Conservation (phyloP, 768 basidiomycete genomes). For the Phaffia australis region DNA sequence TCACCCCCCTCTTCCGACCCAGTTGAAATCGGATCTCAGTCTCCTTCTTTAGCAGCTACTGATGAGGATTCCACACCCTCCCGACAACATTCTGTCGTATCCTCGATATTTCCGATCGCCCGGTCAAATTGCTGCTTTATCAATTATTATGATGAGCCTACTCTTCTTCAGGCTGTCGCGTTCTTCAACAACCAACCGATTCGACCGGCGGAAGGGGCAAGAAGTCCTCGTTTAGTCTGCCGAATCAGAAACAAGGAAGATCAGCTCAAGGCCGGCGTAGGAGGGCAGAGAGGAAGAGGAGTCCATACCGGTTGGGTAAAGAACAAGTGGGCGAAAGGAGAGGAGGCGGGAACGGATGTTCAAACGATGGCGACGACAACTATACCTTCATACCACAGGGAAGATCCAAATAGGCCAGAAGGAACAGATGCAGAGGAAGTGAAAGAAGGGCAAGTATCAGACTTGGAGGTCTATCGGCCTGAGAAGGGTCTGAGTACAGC, state of each 20-base stretch:
- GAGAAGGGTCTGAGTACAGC: conserved; percentile 30
- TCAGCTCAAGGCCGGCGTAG: conserved; percentile 78
- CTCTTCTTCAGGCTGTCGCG: conserved; percentile 56
- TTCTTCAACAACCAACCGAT: conserved; percentile 63
- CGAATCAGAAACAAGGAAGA: conserved; percentile 69
- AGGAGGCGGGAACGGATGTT: conserved; percentile 27
- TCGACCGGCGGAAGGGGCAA: conserved; percentile 52
- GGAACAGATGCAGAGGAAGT: conserved; percentile 17
- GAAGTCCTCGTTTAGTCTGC: conserved; percentile 71
- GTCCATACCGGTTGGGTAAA: conserved; percentile 75
- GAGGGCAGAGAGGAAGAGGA: conserved; percentile 74
- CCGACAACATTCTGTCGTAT: conserved; percentile 45
- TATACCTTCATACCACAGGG: not conserved
- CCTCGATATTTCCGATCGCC: conserved; percentile 84
- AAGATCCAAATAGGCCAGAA: not conserved
- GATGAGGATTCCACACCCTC: not conserved
- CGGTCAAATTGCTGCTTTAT: conserved; percentile 91
- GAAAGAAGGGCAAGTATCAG: conserved; percentile 27
- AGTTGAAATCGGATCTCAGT: not conserved
- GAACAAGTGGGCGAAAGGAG: conserved; percentile 43
- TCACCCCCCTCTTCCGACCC: not conserved
- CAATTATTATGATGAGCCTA: conserved; percentile 60
- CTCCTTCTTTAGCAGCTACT: not conserved
- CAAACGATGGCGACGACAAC: not conserved
- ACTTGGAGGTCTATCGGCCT: conserved; percentile 15